phyloP scores from a whole-genome alignment of 2,329 filamentous ascomycete species.

The Nemania serpens region DNA sequence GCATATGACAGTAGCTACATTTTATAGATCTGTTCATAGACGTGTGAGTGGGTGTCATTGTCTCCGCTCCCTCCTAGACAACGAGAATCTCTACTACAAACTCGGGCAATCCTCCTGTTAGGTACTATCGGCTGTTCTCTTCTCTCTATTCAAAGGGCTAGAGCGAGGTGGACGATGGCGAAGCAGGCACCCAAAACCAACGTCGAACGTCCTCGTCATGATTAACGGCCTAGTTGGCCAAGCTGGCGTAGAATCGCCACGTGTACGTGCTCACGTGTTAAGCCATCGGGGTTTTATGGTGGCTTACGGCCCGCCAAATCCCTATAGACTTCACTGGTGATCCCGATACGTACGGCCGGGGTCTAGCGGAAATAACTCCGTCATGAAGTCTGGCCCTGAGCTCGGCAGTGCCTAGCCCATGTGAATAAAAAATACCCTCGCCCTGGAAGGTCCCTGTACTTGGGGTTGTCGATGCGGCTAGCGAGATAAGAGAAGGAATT shows the following conservation, averaged over 20 bases:
- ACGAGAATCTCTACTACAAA: no score
- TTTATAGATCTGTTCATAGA: no score
- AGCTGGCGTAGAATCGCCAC: constrained; percentile 21
- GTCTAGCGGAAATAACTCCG: neutral
- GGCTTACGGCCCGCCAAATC: constrained; percentile 18
- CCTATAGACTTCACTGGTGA: constrained; percentile 34
- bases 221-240: constrained; percentile 28
- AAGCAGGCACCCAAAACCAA: neutral
- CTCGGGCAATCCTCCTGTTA: no score
- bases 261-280: constrained; percentile 28
- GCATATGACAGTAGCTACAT: no score
- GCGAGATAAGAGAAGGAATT: constrained; percentile 13
- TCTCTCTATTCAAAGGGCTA: no score
- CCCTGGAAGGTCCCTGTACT: constrained; percentile 35
- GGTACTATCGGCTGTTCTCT: no score
- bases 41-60: no score
- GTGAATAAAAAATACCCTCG: constrained; percentile 20
- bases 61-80: no score
- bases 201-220: constrained; percentile 20
- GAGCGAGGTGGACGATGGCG: no score
- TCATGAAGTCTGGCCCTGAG: neutral
- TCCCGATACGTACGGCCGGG: constrained; percentile 24
- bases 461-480: constrained; percentile 33
- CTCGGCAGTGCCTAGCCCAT: no score
- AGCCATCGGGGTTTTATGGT: constrained; percentile 32